Percentiles rank a stretch among this genome's conserved stretches.
Evolutionary conservation across 495 filamentous ascomycete species (phyloP).

Genomic region (Pseudoneurospora amorphoporcata): DNA sequence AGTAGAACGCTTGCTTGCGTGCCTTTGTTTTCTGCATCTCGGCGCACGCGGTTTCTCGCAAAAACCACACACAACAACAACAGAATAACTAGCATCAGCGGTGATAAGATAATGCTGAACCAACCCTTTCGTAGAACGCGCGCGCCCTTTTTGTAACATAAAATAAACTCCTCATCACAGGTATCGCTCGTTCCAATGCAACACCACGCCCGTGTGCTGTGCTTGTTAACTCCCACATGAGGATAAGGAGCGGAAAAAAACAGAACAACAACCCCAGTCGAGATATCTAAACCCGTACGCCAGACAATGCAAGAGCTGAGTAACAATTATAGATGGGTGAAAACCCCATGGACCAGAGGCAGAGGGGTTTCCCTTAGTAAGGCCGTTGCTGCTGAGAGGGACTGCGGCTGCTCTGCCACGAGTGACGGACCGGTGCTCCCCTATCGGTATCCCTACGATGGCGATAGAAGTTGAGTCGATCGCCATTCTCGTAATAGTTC

Average conservation of each 20-base stretch:
- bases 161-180: neutral
- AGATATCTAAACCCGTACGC: neutral
- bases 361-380: slow-evolving; percentile 6
- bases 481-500: slow-evolving; percentile 24
- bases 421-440: slow-evolving; percentile 14
- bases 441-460: slow-evolving; percentile 21
- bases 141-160: neutral
- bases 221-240: neutral
- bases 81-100: neutral
- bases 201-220: neutral
- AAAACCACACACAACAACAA: neutral
- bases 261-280: neutral
- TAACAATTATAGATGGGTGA: slow-evolving; percentile 2
- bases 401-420: slow-evolving; percentile 22
- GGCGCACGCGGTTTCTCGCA: neutral
- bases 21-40: neutral
- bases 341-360: neutral
- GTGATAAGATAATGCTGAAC: neutral
- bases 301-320: slow-evolving; percentile 18
- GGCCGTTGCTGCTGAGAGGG: slow-evolving; percentile 21
- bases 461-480: slow-evolving; percentile 25
- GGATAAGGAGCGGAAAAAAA: neutral
- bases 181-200: neutral
- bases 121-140: neutral
- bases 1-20: neutral